These are phyloP conservation scores for Jamesozyma jinghongensis DNA, from an alignment of 805 yeast species.

Conservation along the genomic window DNA sequence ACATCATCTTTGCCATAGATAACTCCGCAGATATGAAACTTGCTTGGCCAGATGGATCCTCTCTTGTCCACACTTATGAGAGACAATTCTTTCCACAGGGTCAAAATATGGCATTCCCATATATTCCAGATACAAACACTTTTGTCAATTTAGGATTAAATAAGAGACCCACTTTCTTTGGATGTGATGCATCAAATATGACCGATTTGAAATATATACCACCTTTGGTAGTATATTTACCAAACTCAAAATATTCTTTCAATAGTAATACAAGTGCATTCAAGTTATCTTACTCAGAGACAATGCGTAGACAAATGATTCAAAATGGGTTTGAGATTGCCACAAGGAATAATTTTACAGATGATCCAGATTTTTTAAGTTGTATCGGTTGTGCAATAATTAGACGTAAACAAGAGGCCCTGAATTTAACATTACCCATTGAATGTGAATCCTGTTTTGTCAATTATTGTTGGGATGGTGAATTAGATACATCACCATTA, in stretches of 20 bases:
- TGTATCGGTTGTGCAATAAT: conserved; percentile 80
- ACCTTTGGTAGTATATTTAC: conserved; percentile 69
- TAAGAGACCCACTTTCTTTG: conserved; percentile 69
- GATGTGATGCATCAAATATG: conserved; percentile 62
- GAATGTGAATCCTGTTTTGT: conserved; percentile 67
- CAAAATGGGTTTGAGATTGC: conserved; percentile 67
- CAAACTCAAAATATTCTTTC: conserved; percentile 60
- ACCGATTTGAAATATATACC: conserved; percentile 50
- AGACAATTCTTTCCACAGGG: conserved; percentile 52
- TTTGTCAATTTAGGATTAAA: conserved; percentile 54
- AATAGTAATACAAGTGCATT: conserved; percentile 64
- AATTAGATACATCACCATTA: conserved; percentile 30
- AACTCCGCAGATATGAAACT: conserved; percentile 55
- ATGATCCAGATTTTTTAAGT: conserved; percentile 58
- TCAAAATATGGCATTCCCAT: conserved; percentile 60
- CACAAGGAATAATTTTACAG: conserved; percentile 55
- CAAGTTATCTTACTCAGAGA: conserved; percentile 50
- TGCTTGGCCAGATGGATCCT: conserved; percentile 60
- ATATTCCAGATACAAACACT: conserved; percentile 62
- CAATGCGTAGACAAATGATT: conserved; percentile 51
- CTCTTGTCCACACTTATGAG: conserved; percentile 46
- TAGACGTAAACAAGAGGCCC: conserved; percentile 67
- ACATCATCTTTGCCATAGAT: conserved; percentile 55
- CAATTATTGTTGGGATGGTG: conserved; percentile 57
- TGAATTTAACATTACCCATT: conserved; percentile 46